Percentiles rank a stretch among this genome's conserved stretches.
These are phyloP conservation scores for Naganishia liquefaciens DNA, from an alignment of 1,284 basidiomycete species.

Conservation along the genomic window DNA sequence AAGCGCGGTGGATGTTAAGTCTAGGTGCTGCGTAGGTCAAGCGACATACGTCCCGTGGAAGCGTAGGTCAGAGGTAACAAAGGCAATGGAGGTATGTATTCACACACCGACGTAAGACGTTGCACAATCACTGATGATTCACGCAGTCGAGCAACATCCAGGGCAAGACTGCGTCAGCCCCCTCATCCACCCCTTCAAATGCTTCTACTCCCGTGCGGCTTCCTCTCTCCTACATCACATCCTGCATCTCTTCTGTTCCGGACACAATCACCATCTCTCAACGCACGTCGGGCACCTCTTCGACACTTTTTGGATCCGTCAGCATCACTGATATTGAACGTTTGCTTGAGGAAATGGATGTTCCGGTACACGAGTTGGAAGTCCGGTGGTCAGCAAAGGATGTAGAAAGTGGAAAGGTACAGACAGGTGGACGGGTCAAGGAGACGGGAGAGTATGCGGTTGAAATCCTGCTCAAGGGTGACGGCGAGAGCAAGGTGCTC, in stretches of 20 bases:
- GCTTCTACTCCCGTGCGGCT: conserved; percentile 6
- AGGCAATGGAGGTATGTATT: conserved; percentile 17
- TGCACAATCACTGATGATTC: neutral
- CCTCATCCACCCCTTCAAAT: neutral
- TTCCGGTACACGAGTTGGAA: conserved; percentile 22
- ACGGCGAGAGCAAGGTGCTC: conserved; percentile 20
- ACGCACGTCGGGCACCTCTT: conserved; percentile 19
- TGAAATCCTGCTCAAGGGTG: conserved; percentile 20
- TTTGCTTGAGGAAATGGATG: conserved; percentile 8
- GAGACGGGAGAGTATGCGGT: conserved; percentile 26
- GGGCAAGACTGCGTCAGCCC: neutral
- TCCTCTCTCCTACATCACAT: conserved; percentile 11
- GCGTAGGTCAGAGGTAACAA: conserved; percentile 19
- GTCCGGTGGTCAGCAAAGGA: conserved; percentile 22
- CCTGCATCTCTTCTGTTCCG: conserved; percentile 15
- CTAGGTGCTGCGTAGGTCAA: conserved; percentile 16
- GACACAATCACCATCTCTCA: conserved; percentile 20
- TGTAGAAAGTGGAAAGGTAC: conserved; percentile 14
- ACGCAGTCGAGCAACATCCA: neutral
- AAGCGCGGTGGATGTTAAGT: neutral
- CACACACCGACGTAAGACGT: too few relatives aligned
- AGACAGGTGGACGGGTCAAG: conserved; percentile 23
- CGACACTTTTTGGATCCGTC: conserved; percentile 31
- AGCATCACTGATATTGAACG: conserved; percentile 16
- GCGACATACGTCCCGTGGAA: conserved; percentile 32